Percentiles rank a stretch among this genome's conserved stretches.
Evolutionary conservation across 306 rosid genomes (phyloP).

Genomic region (Phaseolus lunatus): DNA sequence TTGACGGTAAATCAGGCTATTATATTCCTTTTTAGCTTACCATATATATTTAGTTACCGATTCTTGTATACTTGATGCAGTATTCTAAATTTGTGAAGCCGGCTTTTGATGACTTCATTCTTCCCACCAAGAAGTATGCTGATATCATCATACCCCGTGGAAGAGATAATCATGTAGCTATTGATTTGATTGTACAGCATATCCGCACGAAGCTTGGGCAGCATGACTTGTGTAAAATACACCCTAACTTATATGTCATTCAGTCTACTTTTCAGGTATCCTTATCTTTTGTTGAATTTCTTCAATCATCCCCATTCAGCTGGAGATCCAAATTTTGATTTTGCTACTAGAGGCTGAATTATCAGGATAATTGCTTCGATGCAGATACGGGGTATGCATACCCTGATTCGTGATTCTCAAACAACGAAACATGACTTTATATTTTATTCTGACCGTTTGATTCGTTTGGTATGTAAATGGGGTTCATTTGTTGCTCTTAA

Average conservation of each 20-base stretch:
- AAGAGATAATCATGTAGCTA: slow-evolving; percentile 97
- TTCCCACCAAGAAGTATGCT: slow-evolving; percentile 98
- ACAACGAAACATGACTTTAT: slow-evolving; percentile 96
- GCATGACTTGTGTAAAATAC: slow-evolving; percentile 98
- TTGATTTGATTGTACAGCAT: slow-evolving; percentile 98
- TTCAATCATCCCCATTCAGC: slow-evolving; percentile 21
- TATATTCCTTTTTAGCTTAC: neutral
- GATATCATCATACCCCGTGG: slow-evolving; percentile 99
- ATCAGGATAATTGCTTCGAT: slow-evolving; percentile 35
- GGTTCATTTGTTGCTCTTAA: slow-evolving; percentile 45
- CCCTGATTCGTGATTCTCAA: slow-evolving; percentile 90
- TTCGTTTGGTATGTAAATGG: slow-evolving; percentile 79
- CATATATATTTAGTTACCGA: slow-evolving; percentile 22
- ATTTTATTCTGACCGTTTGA: slow-evolving; percentile 93
- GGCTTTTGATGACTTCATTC: slow-evolving; percentile 97
- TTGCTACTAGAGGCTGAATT: slow-evolving; percentile 18
- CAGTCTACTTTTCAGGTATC: slow-evolving; percentile 97
- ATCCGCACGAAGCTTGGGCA: slow-evolving; percentile 98
- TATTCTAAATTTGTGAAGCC: slow-evolving; percentile 97
- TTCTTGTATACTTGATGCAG: slow-evolving; percentile 64
- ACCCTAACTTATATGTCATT: slow-evolving; percentile 88
- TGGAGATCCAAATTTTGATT: slow-evolving; percentile 33
- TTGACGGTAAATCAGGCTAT: slow-evolving; percentile 21
- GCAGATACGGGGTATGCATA: slow-evolving; percentile 99
- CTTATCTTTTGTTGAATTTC: slow-evolving; percentile 22